These are phyloP conservation scores for Phalaenopsis aphrodite DNA, from an alignment of 106 monocot species.

Conservation along the genomic window DNA sequence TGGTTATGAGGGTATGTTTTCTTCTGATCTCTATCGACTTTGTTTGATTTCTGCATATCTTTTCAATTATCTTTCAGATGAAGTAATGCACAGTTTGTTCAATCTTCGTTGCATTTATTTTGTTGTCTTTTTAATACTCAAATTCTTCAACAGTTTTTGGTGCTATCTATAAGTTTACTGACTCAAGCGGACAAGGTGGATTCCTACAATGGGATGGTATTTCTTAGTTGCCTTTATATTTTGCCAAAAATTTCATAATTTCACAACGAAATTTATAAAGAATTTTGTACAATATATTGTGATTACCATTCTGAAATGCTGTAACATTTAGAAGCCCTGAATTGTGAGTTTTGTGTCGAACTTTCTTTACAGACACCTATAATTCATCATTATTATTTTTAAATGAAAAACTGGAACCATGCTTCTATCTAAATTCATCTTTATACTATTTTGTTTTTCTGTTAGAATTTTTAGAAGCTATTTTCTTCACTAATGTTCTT, in stretches of 20 bases:
- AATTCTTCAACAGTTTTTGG: slow-evolving; percentile 48
- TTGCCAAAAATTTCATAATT: not conserved
- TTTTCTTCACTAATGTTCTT: too few species aligned
- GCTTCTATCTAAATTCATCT: not conserved
- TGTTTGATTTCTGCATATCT: not conserved
- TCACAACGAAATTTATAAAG: not conserved
- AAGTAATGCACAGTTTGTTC: too few species aligned
- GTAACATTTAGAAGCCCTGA: not conserved
- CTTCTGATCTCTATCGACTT: not conserved
- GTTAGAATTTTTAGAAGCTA: too few species aligned
- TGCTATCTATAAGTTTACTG: slow-evolving; percentile 68
- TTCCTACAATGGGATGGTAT: slow-evolving; percentile 71
- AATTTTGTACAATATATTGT: not conserved
- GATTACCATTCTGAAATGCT: not conserved
- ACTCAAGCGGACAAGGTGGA: slow-evolving; percentile 82
- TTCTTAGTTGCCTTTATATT: slow-evolving; percentile 16
- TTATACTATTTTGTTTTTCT: too few species aligned
- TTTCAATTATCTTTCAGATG: too few species aligned
- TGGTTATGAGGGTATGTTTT: slow-evolving; percentile 77
- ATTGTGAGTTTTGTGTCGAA: not conserved
- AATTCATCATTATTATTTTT: not conserved
- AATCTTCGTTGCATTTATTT: not conserved
- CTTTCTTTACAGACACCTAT: not conserved
- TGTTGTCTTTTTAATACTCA: not conserved
- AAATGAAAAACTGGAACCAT: not conserved